Evolutionary conservation across 345 rosid species (phyloP), one percentile per base, ranked within the genome.

Genomic region (Eutrema heterophyllum): DNA sequence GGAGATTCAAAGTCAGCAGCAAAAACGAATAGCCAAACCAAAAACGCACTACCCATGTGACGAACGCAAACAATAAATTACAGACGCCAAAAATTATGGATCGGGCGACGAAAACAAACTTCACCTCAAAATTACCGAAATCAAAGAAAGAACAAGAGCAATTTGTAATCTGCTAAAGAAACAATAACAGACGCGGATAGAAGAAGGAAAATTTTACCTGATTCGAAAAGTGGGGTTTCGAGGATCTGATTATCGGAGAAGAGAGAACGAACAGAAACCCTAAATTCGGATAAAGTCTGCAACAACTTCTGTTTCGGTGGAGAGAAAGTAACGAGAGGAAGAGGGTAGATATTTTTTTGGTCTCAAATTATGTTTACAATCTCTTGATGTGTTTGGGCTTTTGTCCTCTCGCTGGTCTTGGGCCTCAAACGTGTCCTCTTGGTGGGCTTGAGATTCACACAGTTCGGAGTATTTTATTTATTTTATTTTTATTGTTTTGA

Each of bases 221-320:
- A 71, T 56, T 57, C 62, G 43, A 30, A 14, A 50, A 50, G n/a
- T 64, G 16, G 67, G 24, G 62, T 77, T 77, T 77, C 72, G 76
- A 18, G 61, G 72, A 64, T 70, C 61, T 56, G 76, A 18, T 70
- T 13, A 63, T 38, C 40, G 45, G 54, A 48, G 70, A 49, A 40
- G 45, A 36, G 59, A 14, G 45, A 69, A 61, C 4, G 63, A 44
- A 27, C 26, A 33, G 60, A 70, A 70, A 64, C 76, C 76, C 80
- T 64, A 64, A 41, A 56, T 64, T 77, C 63, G 76, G 80, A 77
- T 71, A 56, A 63, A 64, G 41, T 64, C 53, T 70, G 68, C 35
- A 64, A 64, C 64, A 64, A 64, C 64, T 64, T 70, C 14, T n/a
- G 62, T 48, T 39, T 70, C 33, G 79, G 63, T 69, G 75, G 36